phyloP scores from a whole-genome alignment of 1,139 yeast genomes.

The Nakaseomyces uthaithaninus region DNA sequence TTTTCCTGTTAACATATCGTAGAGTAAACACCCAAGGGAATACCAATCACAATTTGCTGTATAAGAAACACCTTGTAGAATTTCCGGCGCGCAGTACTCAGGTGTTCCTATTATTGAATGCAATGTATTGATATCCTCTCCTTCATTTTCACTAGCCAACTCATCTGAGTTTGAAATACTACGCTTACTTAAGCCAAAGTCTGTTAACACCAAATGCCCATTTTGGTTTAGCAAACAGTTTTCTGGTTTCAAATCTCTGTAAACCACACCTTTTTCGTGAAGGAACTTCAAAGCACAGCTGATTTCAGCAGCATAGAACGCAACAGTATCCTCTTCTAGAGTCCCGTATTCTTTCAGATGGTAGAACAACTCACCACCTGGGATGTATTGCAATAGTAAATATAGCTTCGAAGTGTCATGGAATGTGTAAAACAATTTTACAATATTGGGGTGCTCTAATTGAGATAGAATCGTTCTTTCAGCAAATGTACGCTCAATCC shows the following conservation, averaged over 20 bases:
- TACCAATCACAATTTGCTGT: constrained; percentile 93
- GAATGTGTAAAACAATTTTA: constrained; percentile 78
- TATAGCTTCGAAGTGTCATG: constrained; percentile 80
- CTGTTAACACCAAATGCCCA: constrained; percentile 82
- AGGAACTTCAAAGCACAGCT: constrained; percentile 72
- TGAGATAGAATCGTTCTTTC: constrained; percentile 65
- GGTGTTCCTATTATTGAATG: constrained; percentile 86
- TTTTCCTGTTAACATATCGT: constrained; percentile 78
- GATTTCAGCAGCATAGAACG: constrained; percentile 82
- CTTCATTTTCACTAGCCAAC: constrained; percentile 22
- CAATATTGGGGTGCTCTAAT: constrained; percentile 79
- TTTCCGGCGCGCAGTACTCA: constrained; percentile 96
- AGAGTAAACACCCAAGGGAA: constrained; percentile 87
- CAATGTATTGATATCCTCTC: constrained; percentile 35
- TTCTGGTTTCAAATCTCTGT: constrained; percentile 89
- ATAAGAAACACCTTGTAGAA: constrained; percentile 75
- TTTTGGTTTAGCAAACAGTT: constrained; percentile 73
- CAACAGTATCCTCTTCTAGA: constrained; percentile 59
- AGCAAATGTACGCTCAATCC: constrained; percentile 55
- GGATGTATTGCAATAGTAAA: constrained; percentile 73
- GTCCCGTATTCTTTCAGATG: constrained; percentile 54
- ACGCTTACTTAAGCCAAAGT: constrained; percentile 84
- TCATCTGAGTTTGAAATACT: constrained; percentile 16
- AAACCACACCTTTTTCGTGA: constrained; percentile 77
- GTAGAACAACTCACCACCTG: constrained; percentile 88